These are phyloP conservation scores for Talaromyces funiculosus DNA, from an alignment of 2,329 filamentous ascomycete genomes.

Conservation along the genomic window DNA sequence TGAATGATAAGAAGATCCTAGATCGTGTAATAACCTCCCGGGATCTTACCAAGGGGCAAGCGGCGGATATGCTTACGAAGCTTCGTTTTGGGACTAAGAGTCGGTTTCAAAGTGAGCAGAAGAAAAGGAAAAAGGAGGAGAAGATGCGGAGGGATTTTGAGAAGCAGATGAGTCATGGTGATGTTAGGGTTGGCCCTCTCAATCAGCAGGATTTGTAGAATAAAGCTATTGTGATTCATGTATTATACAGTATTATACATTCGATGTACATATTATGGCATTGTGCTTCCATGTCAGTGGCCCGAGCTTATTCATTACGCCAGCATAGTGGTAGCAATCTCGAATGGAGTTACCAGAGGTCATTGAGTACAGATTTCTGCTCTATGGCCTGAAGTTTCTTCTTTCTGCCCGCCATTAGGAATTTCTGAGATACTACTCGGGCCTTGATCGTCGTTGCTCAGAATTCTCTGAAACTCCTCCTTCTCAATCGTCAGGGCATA, in stretches of 20 bases:
- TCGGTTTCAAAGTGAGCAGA: conserved; percentile 55
- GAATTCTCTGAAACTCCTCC: conserved; percentile 2
- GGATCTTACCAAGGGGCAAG: conserved; percentile 71
- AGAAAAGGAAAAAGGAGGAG: conserved; percentile 38
- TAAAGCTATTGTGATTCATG: background rate
- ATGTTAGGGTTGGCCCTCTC: conserved; percentile 44
- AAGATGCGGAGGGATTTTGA: conserved; percentile 26
- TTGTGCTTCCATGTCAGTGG: background rate
- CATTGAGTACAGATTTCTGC: background rate
- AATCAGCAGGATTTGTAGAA: conserved; percentile 1
- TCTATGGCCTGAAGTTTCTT: background rate
- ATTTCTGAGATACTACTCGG: no score
- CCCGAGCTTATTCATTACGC: background rate
- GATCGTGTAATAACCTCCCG: conserved; percentile 55
- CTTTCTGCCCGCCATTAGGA: background rate
- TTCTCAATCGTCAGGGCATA: conserved; percentile 3
- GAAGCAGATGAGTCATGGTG: conserved; percentile 30
- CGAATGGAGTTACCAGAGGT: background rate
- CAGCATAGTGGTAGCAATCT: background rate
- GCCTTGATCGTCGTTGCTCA: background rate
- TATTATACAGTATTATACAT: background rate
- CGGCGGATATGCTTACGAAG: conserved; percentile 86
- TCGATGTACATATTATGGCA: background rate
- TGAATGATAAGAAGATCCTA: conserved; percentile 42
- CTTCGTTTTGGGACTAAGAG: conserved; percentile 72